Base-by-base conservation (phyloP, 73 alveolate genomes). In the Paramecium sonneborni region DNA sequence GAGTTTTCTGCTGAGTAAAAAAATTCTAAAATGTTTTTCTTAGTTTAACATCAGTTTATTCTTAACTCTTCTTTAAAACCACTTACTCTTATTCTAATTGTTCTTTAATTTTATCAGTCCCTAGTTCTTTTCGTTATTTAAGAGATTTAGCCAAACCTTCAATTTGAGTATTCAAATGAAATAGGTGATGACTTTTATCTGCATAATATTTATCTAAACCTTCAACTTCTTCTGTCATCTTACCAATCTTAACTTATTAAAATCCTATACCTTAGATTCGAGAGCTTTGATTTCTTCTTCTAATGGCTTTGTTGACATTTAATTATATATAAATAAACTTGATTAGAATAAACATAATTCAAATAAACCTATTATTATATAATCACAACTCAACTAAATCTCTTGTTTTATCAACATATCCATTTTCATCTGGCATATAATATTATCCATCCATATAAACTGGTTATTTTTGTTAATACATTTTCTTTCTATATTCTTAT, bases 381-480 rank as follows among this genome's bases (percentile, higher is more conserved):
- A 48, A 15, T 26, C 84, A 62, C 20, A 62, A 14, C 26, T 62
- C 84, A 62, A 62, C 48, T 14, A 62, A 26, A 30, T 62, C 84
- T 32, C 48, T 26, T 32, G 84, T 23, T 21, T 38, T 76, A 44
- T 76, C 72, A 1, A 76, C 43, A 41, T 76, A 76, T 34, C 89
- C 89, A 39, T 76, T 76, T 21, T 76, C 89, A 41, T 76, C 89
- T 35, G 89, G 89, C 70, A 41, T 76, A 44, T 12, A 76, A 41
- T 76, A 76, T 76, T 76, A 1, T 38, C 89, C 89, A 20, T 76
- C 70, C 38, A 76, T 23, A 3, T 39, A 35, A 8, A 76, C 70
- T 0, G 67, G 72, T 21, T 44, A 21, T 41, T 44, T 44, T 30
- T 76, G 1, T 39, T 39, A 0, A 76, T 76, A 46, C 89, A 76